phyloP scores from a whole-genome alignment of 1,139 yeast genomes.

The Pichiaceae sp. region DNA sequence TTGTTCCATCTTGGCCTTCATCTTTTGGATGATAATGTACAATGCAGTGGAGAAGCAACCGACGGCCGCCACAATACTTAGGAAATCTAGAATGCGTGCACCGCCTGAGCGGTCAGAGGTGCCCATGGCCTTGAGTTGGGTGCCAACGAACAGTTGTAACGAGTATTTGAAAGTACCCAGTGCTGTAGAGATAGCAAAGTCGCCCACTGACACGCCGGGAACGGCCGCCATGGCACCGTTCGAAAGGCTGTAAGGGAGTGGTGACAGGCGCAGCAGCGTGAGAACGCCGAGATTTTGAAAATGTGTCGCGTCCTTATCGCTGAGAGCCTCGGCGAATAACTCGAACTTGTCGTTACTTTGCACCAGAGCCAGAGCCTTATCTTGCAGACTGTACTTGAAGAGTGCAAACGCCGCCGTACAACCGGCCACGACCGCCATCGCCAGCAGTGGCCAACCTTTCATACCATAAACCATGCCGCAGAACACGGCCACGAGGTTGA shows the following conservation, averaged over 20 bases:
- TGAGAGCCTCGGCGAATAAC: conserved; percentile 67
- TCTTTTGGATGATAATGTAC: conserved; percentile 60
- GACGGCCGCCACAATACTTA: conserved; percentile 55
- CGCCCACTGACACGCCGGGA: conserved; percentile 56
- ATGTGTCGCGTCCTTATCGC: conserved; percentile 44
- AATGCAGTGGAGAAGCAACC: conserved; percentile 56
- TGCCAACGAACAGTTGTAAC: conserved; percentile 74
- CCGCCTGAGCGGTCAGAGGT: conserved; percentile 35
- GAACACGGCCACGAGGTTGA: conserved; percentile 57
- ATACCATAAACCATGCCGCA: conserved; percentile 84
- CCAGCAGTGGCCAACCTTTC: conserved; percentile 69
- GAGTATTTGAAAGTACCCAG: conserved; percentile 76
- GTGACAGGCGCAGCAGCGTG: conserved; percentile 73
- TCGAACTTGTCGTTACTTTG: conserved; percentile 56
- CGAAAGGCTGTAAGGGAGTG: conserved; percentile 85
- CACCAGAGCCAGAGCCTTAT: conserved; percentile 42
- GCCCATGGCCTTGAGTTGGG: conserved; percentile 65
- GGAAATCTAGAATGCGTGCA: conserved; percentile 45
- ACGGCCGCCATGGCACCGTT: conserved; percentile 89
- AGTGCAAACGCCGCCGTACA: conserved; percentile 64
- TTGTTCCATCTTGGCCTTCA: conserved; percentile 32
- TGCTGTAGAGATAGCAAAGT: conserved; percentile 64
- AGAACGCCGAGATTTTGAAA: conserved; percentile 50
- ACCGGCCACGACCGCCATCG: conserved; percentile 64
- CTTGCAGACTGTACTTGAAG: conserved; percentile 52